Base-by-base conservation (phyloP, 441 rosid species). In the Breynia disticha region DNA sequence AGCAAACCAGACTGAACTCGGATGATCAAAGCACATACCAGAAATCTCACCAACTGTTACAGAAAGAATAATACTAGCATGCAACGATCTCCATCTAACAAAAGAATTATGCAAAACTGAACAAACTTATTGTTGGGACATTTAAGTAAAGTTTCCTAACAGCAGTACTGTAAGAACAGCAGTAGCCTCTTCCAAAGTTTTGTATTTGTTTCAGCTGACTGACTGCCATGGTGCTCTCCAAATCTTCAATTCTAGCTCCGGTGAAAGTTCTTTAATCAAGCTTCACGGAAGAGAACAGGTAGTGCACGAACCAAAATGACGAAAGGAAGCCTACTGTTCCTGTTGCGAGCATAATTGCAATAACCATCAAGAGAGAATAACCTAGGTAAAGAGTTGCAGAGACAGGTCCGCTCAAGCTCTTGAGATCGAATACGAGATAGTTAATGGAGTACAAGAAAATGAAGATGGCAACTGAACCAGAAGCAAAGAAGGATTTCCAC, bases 401-500 rank as follows among this genome's bases (percentile, higher is more conserved):
- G 49, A 83, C 71, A 0, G 87, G 95, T 42, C 95, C 95, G 41
- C 95, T 86, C 70, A 83, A 70, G 68, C 74, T 83, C 72, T 76
- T 76, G 10, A 85, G 95, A 69, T 82, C 95, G 16, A 85, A 85
- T 51, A 85, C 76, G 11, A 85, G 89, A 58, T 85, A 85, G 62
- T 85, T 85, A 13, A 80, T 56, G 60, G 94, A 80, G 72, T 85
- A 82, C 35, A 80, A 54, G 82, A 85, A 85, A 67, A 85, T 82
- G 75, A 82, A 85, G 54, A 82, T 74, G 14, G 95, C 87, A 32
- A 85, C 95, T 14, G 95, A 85, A 60, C 90, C 95, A 5, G 95
- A 85, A 6, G 90, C 90, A 60, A 85, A 82, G 79, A 85, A 85
- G 16, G 95, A 82, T 48, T 86, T 86, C 95, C 95, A 86, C 91